Evolutionary conservation across 1,284 basidiomycete genomes (phyloP), one percentile per base, ranked within the genome.

Genomic region (Ustilago vetiveriae): DNA sequence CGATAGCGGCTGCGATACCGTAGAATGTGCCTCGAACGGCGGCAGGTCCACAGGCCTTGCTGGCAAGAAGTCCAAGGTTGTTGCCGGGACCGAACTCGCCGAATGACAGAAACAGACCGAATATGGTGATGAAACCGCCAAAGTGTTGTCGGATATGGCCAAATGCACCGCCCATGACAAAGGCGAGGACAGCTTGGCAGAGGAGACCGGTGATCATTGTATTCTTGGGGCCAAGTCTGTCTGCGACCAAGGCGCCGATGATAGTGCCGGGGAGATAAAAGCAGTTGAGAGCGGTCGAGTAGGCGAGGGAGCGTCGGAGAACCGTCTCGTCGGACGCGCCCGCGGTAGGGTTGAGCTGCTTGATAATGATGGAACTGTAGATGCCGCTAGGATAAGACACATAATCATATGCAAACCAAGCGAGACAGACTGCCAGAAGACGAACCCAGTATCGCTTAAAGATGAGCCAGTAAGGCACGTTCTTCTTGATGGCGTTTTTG

Each of bases 91-190:
- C 95, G 44, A 92, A 82, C 83, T 92, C 92, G 43, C 92, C 92
- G 63, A 92, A 90, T 70, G 87, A 88, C 54, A 95, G 81, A 87
- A 96, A 98, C 50, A 96, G 88, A 9, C 94, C 93, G 75, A 95
- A 96, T 9, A 96, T 84, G 38, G 93, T 87, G 83, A 81, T 71
- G 17, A 83, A 74, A 1, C 57, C 74, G 35, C 91, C 90, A 64
- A 72, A 45, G 21, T 62, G 40, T 27, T 71, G 29, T 2, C 64
- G 47, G 10, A 82, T 72, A 24, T 55, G 17, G 13, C 47, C 45
- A 39, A 77, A 80, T 0, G 63, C 66, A 32, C 79, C 82, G 6
- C 72, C 57, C 51, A 81, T 55, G 36, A 65, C 65, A 40, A 94
- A 95, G 19, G 87, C 92, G 14, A 85, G 39, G 23, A 73, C 57